Percentiles rank a stretch among this genome's conserved stretches.
Evolutionary conservation across 352 stramenopile genomes (phyloP).

Genomic region (Globisporangium iwayamae): DNA sequence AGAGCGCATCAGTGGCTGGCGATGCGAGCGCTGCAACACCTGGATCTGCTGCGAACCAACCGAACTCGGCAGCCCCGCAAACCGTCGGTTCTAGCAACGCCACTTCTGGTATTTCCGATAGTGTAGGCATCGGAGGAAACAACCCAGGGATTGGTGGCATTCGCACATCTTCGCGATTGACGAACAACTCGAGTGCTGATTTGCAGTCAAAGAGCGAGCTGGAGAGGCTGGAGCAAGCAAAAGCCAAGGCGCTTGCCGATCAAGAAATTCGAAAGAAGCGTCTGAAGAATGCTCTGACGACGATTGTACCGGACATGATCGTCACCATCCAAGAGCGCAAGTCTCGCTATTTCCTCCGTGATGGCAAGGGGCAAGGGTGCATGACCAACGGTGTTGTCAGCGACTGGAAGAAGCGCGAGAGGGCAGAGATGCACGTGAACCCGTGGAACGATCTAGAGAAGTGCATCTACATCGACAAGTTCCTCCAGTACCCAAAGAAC

Average conservation of each 20-base stretch:
- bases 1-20: slow-evolving; percentile 21
- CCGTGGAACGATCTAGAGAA: slow-evolving; percentile 99
- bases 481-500: slow-evolving; percentile 98
- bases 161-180: slow-evolving; percentile 78
- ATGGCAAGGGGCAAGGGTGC: slow-evolving; percentile 55
- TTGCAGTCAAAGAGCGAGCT: slow-evolving; percentile 68
- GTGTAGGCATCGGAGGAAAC: slow-evolving; percentile 14
- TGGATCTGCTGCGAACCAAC: slow-evolving; percentile 15
- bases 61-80: slow-evolving; percentile 36
- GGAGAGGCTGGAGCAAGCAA: slow-evolving; percentile 81
- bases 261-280: slow-evolving; percentile 82
- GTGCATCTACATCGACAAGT: slow-evolving; percentile 99
- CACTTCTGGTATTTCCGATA: slow-evolving; percentile 13
- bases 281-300: slow-evolving; percentile 79
- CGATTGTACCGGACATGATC: slow-evolving; percentile 84
- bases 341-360: slow-evolving; percentile 45
- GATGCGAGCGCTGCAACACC: slow-evolving; percentile 9
- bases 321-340: slow-evolving; percentile 53
- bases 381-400: slow-evolving; percentile 59
- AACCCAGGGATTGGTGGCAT: slow-evolving; percentile 27
- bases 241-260: slow-evolving; percentile 66
- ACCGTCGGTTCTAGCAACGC: slow-evolving; percentile 30
- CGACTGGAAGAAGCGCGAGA: slow-evolving; percentile 65
- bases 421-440: slow-evolving; percentile 84
- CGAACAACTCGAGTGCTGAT: slow-evolving; percentile 81